These are phyloP conservation scores for Bocquillonia castaneifolia DNA, from an alignment of 441 rosid genomes.

Conservation along the genomic window DNA sequence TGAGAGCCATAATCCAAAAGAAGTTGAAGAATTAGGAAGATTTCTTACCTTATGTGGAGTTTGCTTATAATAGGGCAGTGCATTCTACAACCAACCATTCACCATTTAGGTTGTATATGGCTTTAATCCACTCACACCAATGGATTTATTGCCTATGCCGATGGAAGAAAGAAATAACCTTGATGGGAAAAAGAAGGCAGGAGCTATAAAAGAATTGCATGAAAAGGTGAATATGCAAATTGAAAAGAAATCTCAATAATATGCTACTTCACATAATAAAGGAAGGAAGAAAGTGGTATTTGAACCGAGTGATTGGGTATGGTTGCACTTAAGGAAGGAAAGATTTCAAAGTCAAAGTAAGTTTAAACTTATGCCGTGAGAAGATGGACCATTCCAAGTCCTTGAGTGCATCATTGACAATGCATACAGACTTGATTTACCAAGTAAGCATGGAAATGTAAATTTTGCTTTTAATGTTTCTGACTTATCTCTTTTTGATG, in stretches of 20 bases:
- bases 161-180: neutral
- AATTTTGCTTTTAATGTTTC: neutral
- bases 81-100: neutral
- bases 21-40: neutral
- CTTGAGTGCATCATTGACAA: neutral
- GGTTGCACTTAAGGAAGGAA: neutral
- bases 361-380: neutral
- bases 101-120: neutral
- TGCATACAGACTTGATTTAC: neutral
- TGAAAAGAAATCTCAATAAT: neutral
- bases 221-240: neutral
- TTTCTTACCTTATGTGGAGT: neutral
- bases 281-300: neutral
- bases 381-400: neutral
- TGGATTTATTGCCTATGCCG: neutral
- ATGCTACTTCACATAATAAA: neutral
- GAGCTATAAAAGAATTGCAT: neutral
- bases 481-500: neutral
- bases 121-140: neutral
- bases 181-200: neutral
- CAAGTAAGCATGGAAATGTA: neutral
- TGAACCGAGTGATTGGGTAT: neutral
- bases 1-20: neutral
- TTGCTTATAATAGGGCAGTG: neutral
- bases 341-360: neutral